These are phyloP conservation scores for Euphrasia confusa DNA, from an alignment of 257 asterid genomes.

Conservation along the genomic window DNA sequence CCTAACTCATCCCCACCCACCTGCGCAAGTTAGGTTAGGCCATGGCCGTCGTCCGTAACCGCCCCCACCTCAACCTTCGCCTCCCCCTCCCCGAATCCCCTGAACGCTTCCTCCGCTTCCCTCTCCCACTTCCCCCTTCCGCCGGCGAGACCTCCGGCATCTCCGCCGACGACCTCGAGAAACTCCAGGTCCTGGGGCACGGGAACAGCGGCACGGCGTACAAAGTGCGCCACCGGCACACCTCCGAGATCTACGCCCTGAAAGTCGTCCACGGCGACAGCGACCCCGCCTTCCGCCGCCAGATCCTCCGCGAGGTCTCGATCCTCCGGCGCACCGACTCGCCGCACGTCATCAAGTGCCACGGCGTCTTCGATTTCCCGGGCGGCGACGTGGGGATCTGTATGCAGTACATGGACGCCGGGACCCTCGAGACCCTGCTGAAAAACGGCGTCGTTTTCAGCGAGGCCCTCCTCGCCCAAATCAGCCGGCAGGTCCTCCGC, in stretches of 20 bases:
- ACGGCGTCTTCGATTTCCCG: constrained; percentile 60
- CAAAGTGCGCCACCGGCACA: constrained; percentile 70
- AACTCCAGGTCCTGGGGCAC: constrained; percentile 74
- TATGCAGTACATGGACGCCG: constrained; percentile 80
- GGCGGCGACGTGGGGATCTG: constrained; percentile 80
- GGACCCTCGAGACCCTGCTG: constrained; percentile 59
- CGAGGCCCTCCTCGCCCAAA: constrained; percentile 46
- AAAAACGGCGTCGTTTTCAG: constrained; percentile 37
- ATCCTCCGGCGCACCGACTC: constrained; percentile 87
- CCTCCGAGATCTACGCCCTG: constrained; percentile 51
- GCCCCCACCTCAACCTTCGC: constrained; percentile 80
- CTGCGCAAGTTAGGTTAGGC: too few species aligned
- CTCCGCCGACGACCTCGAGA: constrained; percentile 61
- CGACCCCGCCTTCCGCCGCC: constrained; percentile 74
- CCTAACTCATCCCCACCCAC: too few species aligned
- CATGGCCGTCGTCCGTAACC: constrained; percentile 45
- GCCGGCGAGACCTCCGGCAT: constrained; percentile 23
- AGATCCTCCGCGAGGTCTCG: constrained; percentile 69
- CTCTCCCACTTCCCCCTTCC: constrained; percentile 46
- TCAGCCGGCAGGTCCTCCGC: constrained; percentile 51
- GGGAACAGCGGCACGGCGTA: constrained; percentile 91
- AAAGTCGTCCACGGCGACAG: constrained; percentile 76
- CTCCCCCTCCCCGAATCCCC: constrained; percentile 64
- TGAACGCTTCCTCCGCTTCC: constrained; percentile 70
- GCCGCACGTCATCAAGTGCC: constrained; percentile 66